phyloP scores from a whole-genome alignment of 2,329 filamentous ascomycete species.

The Xylariaceae sp. region DNA sequence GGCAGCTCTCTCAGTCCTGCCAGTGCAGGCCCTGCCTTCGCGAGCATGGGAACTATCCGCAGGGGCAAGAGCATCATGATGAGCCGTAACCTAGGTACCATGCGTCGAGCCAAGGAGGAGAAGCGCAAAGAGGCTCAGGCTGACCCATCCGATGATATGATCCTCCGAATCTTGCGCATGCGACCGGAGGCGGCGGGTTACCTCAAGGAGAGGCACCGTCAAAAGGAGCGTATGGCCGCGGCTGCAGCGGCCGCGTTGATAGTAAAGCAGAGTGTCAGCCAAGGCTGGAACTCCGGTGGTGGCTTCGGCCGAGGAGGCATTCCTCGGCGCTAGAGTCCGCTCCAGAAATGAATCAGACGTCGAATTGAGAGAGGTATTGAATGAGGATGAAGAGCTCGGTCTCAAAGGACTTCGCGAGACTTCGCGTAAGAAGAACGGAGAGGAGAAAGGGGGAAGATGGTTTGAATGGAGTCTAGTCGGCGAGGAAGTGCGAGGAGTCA shows the following conservation, averaged over 20 bases:
- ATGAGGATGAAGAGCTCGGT: slow-evolving; percentile 27
- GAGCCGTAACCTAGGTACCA: slow-evolving; percentile 90
- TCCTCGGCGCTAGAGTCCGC: slow-evolving; percentile 49
- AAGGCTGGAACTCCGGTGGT: slow-evolving; percentile 54
- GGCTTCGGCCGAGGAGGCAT: slow-evolving; percentile 44
- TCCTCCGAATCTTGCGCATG: slow-evolving; percentile 92
- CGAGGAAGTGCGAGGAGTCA: not conserved
- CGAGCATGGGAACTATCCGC: slow-evolving; percentile 70
- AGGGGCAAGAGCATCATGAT: slow-evolving; percentile 86
- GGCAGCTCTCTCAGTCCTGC: slow-evolving; percentile 55
- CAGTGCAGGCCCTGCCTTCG: slow-evolving; percentile 53
- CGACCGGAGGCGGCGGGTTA: slow-evolving; percentile 86
- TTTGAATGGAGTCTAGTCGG: slow-evolving; percentile 1
- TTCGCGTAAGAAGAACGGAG: not conserved
- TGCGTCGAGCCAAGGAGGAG: slow-evolving; percentile 94
- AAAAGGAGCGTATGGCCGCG: slow-evolving; percentile 91
- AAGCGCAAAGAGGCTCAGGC: slow-evolving; percentile 94
- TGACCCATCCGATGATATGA: slow-evolving; percentile 98
- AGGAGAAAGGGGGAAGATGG: not conserved
- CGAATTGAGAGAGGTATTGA: slow-evolving; percentile 17
- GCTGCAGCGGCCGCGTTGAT: slow-evolving; percentile 91
- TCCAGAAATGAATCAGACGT: not conserved
- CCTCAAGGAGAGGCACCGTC: slow-evolving; percentile 84
- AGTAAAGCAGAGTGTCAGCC: slow-evolving; percentile 82
- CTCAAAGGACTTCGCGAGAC: slow-evolving; percentile 15